These are phyloP conservation scores for Yarrowia keelungensis DNA, from an alignment of 805 yeast species.

Conservation along the genomic window DNA sequence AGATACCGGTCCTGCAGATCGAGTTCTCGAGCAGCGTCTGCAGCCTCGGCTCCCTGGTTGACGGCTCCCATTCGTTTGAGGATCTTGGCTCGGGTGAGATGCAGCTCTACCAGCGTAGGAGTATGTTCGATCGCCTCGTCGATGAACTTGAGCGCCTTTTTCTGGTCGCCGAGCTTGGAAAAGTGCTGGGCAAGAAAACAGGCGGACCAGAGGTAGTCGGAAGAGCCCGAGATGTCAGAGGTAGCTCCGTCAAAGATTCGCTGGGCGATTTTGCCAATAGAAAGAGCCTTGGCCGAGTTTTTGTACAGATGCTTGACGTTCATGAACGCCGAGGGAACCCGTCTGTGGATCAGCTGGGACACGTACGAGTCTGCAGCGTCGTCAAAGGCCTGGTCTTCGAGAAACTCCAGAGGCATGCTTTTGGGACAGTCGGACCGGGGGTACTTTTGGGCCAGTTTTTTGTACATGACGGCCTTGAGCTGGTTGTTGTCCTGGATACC, in stretches of 20 bases:
- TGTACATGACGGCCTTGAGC: constrained; percentile 64
- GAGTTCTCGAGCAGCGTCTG: constrained; percentile 73
- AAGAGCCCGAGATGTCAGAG: constrained; percentile 8
- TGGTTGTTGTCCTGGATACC: constrained; percentile 58
- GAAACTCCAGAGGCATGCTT: constrained; percentile 68
- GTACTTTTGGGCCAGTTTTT: constrained; percentile 68
- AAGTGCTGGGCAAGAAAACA: constrained; percentile 83
- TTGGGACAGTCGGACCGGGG: constrained; percentile 85
- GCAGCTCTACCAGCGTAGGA: constrained; percentile 84
- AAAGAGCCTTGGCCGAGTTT: constrained; percentile 51
- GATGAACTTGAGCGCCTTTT: constrained; percentile 62
- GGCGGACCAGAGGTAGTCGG: constrained; percentile 64
- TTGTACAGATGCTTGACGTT: constrained; percentile 82
- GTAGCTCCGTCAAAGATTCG: constrained; percentile 53
- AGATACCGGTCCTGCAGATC: constrained; percentile 92
- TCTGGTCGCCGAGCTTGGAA: constrained; percentile 61
- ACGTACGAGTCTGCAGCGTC: constrained; percentile 62
- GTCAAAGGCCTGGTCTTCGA: constrained; percentile 57
- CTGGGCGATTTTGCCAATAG: constrained; percentile 62
- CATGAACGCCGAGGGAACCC: constrained; percentile 90
- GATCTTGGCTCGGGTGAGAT: constrained; percentile 80
- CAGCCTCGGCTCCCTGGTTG: constrained; percentile 64
- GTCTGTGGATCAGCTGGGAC: constrained; percentile 67
- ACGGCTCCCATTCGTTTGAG: constrained; percentile 73
- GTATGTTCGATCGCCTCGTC: constrained; percentile 72